Evolutionary conservation across 2,329 filamentous ascomycete species (phyloP), one percentile per base, ranked within the genome.

Genomic region (Lachnellula arida): DNA sequence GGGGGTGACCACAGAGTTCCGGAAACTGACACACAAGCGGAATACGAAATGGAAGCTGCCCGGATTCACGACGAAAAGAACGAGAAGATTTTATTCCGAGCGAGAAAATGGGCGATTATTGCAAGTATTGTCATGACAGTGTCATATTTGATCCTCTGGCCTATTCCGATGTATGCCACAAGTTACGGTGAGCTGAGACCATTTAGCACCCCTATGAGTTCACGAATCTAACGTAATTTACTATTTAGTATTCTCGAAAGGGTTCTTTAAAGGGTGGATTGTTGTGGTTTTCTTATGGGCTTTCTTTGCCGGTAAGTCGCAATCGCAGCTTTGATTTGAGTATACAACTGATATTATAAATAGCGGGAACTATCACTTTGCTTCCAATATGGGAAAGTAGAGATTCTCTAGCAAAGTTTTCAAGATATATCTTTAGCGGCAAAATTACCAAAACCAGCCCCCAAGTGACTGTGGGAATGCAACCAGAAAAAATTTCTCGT

Each of bases 261-360:
- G 47, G 8, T 67, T 67, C 52, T 67, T 66, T 54, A 64, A 54
- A 17, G 63, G 60, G 34, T 67, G 65, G 65, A 56, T 67, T 34
- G 61, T 63, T 6, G 55, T 67, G 4, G 57, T 60, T 4, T 66
- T 67, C 42, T 23, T 67, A 4, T 67, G 64, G 65, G 62, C 62
- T 1, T 63, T 65, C 55, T 63, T 58, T 39, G 65, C 65, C 6
- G 55, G 51, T 39, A 47, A 8, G 44, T 47, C 12, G 7, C 7
- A 25, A 25, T 23, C 5, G 25, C 4, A 15, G 9, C 4, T 23
- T 32, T n/a, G 1, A 17, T 5, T 8, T 17, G 5, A 46, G 43
- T 22, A n/a, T 5, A 32, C 5, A 22, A 28, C 43, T 46, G 12
- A 46, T 12, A 22, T 5, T 11, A 22, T 12, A 5, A 22, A 14